Conservation (phyloP, 345 rosid genomes). For the Brassica nigra region DNA sequence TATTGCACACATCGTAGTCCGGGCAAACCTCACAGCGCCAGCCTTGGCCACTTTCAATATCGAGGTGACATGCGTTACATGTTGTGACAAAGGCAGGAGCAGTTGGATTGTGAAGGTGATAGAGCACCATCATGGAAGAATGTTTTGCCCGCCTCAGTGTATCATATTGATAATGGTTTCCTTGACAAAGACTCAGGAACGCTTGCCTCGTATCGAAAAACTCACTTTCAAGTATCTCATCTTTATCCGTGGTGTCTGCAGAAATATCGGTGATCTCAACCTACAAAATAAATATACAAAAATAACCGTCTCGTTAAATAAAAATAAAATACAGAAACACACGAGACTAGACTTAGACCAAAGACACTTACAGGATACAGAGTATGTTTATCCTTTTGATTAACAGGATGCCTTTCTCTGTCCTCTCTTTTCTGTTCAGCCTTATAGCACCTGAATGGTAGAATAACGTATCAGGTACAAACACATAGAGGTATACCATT, state of each 20-base stretch:
- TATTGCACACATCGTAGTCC: conserved; percentile 89
- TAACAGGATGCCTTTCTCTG: conserved; percentile 81
- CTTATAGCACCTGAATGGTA: conserved; percentile 73
- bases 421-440: conserved; percentile 86
- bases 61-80: conserved; percentile 58
- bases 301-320: conserved; percentile 30
- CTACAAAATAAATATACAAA: conserved; percentile 42
- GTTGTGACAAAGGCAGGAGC: not conserved
- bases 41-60: conserved; percentile 97
- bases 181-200: not conserved
- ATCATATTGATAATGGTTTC: not conserved
- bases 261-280: conserved; percentile 68
- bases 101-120: not conserved
- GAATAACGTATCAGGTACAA: conserved; percentile 23
- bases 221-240: conserved; percentile 97
- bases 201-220: conserved; percentile 43
- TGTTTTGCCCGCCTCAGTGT: conserved; percentile 2
- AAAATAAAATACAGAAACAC: conserved; percentile 6
- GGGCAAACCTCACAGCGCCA: conserved; percentile 99
- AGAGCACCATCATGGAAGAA: conserved; percentile 1
- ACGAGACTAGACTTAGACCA: not conserved
- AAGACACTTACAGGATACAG: conserved; percentile 49
- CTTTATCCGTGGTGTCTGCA: conserved; percentile 81
- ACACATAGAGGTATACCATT: conserved; percentile 20
- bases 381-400: conserved; percentile 73